phyloP scores from a whole-genome alignment of 1,284 basidiomycete genomes.

The Malassezia restricta region DNA sequence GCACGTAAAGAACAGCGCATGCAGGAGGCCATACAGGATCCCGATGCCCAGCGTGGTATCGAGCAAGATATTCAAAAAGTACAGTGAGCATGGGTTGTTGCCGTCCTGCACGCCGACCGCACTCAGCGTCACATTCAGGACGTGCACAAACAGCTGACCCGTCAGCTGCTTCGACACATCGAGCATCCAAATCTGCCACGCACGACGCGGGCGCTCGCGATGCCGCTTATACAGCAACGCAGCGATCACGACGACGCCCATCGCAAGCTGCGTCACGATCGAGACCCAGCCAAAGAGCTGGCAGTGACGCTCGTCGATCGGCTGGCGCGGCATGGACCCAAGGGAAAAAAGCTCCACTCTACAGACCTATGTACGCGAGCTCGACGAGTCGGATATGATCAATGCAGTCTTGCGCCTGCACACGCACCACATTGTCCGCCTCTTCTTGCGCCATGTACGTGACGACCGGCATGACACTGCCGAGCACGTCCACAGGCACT shows the following conservation, averaged over 20 bases:
- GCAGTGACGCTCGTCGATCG: slow-evolving; percentile 6
- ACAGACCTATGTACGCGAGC: not conserved
- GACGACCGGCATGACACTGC: not conserved
- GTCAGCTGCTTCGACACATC: slow-evolving; percentile 60
- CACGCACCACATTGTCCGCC: slow-evolving; percentile 23
- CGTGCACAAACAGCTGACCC: slow-evolving; percentile 81
- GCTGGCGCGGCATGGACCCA: not conserved
- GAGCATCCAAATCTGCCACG: slow-evolving; percentile 73
- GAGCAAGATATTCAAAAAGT: slow-evolving; percentile 85
- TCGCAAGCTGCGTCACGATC: slow-evolving; percentile 58
- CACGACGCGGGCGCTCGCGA: slow-evolving; percentile 67
- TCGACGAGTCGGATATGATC: slow-evolving; percentile 10
- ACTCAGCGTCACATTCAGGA: slow-evolving; percentile 60
- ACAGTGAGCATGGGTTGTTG: slow-evolving; percentile 48
- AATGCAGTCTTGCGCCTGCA: slow-evolving; percentile 25
- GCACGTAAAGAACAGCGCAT: slow-evolving; percentile 47
- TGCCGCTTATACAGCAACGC: slow-evolving; percentile 80
- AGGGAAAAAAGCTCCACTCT: not conserved
- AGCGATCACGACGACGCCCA: slow-evolving; percentile 73
- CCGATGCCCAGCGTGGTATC: slow-evolving; percentile 90
- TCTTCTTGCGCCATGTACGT: slow-evolving; percentile 10
- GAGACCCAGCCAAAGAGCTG: slow-evolving; percentile 9
- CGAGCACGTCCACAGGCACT: not conserved
- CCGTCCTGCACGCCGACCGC: slow-evolving; percentile 14
- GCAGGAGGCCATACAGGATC: slow-evolving; percentile 69